These are phyloP conservation scores for Otatea glauca DNA, from an alignment of 176 grass and related monocot species.

Conservation along the genomic window DNA sequence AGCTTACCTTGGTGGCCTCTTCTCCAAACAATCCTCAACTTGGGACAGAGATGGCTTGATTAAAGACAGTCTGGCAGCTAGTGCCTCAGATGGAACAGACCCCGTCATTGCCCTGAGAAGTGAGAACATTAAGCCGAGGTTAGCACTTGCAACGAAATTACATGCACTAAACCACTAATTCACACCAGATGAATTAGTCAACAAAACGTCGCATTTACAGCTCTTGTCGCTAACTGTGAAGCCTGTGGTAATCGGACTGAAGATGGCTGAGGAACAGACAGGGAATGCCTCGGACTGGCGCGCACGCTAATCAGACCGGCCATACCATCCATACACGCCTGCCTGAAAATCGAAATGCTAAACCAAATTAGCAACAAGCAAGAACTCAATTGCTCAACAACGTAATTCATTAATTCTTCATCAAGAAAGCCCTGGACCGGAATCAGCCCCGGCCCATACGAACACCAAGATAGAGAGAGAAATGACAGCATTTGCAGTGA, in stretches of 20 bases:
- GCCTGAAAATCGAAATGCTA: conserved; percentile 28
- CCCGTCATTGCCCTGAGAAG: conserved; percentile 72
- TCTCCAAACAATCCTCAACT: conserved; percentile 71
- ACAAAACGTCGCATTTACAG: conserved; percentile 45
- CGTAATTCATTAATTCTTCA: no score
- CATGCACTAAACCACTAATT: conserved; percentile 5
- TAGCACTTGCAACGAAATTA: background rate
- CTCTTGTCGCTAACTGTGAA: conserved; percentile 24
- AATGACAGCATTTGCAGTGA: no score
- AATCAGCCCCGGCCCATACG: no score
- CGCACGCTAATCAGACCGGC: background rate
- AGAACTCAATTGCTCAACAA: background rate
- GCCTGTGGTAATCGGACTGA: background rate
- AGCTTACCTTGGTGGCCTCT: conserved; percentile 74
- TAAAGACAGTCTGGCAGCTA: conserved; percentile 80
- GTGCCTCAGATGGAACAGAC: conserved; percentile 79
- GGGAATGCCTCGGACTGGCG: background rate
- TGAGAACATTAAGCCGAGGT: background rate
- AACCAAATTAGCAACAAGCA: no score
- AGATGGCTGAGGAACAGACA: background rate
- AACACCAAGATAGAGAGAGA: no score
- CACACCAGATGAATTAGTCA: no score
- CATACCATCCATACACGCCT: conserved; percentile 17
- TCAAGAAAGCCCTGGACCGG: no score
- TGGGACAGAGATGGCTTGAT: conserved; percentile 83